Conservation (phyloP, 805 yeast species). For the Middelhovenomyces tepae region DNA sequence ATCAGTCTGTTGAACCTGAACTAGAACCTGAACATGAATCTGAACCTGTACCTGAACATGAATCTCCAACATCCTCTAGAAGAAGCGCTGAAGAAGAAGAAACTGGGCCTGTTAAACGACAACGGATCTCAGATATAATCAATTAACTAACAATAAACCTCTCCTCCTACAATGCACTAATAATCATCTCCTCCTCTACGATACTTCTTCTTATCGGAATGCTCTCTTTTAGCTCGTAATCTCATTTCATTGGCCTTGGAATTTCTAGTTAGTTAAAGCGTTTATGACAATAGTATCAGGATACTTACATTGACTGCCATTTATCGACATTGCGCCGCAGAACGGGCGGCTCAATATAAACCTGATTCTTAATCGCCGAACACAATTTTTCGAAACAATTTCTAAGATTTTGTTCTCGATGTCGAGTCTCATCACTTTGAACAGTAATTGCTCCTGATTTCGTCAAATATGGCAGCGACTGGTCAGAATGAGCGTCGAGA, state of each 20-base stretch:
- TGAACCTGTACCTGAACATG: too few species aligned
- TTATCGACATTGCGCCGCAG: slow-evolving; percentile 37
- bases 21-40: too few species aligned
- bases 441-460: slow-evolving; percentile 48
- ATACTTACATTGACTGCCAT: too few species aligned
- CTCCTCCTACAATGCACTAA: too few species aligned
- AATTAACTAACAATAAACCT: too few species aligned
- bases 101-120: too few species aligned
- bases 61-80: too few species aligned
- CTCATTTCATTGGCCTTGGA: slow-evolving; percentile 31
- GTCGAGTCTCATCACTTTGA: slow-evolving; percentile 52
- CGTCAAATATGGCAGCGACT: slow-evolving; percentile 43
- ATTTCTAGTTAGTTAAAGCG: too few species aligned
- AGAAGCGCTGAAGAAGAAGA: too few species aligned
- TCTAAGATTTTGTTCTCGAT: slow-evolving; percentile 46
- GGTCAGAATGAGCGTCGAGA: slow-evolving; percentile 19
- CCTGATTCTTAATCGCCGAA: slow-evolving; percentile 39
- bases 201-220: slow-evolving; percentile 32
- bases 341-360: slow-evolving; percentile 41
- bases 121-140: too few species aligned
- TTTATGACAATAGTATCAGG: slow-evolving; percentile 24
- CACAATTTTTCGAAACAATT: slow-evolving; percentile 55
- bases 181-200: too few species aligned
- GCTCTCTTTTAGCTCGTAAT: slow-evolving; percentile 29
- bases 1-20: too few species aligned